Evolutionary conservation across 169 alveolate genomes (phyloP), one percentile per base, ranked within the genome.

Genomic region (Plasmodium reichenowi): DNA sequence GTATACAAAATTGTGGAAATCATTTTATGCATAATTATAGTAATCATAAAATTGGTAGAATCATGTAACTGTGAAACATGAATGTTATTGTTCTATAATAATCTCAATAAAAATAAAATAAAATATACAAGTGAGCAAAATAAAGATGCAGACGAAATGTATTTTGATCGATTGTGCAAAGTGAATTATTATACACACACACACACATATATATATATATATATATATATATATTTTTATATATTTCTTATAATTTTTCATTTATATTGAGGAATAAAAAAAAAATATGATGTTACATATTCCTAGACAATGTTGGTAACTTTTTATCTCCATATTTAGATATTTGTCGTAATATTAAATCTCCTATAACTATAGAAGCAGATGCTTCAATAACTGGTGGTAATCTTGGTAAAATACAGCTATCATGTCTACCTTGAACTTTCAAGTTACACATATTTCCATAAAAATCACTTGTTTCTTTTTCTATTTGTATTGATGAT

Each of bases 401-500:
- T 24, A 74, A 10, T 75, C 75, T 62, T 15, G 88, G 88, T 29
- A 75, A 63, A 9, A 75, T 75, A 20, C 74, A 75, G 20, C 75
- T 47, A 32, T 75, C 75, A 24, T 75, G 75, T 71, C 62, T 75
- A 17, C 88, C 75, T 63, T 22, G 62, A 45, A 75, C 75, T 5
- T 47, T 63, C 43, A 75, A 68, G 1, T 20, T 75, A 38, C 74
- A 75, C 9, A 47, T 20, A 5, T 75, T 26, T 7, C 88, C 75
- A n/a, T 24, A 20, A 63, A 75, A 63, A 75, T 75, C 50, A 48
- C 68, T 43, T 38, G 88, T 75, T 10, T 63, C 75, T 56, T 75
- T 75, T 75, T 75, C 88, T 75, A 75, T 75, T 63, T 62, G 74
- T 62, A 75, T 63, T 29, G 88, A 75, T 0, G 74, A 75, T 20